Conservation (phyloP, 345 rosid species). For the Balakata baccata region DNA sequence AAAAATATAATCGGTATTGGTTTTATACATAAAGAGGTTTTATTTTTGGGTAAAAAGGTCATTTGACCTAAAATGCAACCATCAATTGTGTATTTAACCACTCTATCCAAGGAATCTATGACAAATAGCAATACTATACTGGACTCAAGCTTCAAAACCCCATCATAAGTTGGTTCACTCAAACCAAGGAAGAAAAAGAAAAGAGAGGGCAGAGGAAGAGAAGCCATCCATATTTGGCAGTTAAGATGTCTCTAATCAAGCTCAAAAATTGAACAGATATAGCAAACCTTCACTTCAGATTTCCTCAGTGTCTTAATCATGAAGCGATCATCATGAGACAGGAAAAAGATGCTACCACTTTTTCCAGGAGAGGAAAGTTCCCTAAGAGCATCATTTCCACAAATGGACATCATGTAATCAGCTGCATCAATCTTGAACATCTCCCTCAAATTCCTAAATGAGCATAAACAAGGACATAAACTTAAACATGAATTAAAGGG, state of each 20-base stretch:
- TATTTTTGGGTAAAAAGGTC: neutral
- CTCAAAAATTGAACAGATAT: constrained; percentile 16
- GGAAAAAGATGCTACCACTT: constrained; percentile 91
- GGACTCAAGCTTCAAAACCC: neutral
- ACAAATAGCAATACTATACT: neutral
- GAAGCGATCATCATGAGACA: constrained; percentile 96
- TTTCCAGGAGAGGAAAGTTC: constrained; percentile 99
- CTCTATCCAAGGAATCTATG: neutral
- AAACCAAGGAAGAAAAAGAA: neutral
- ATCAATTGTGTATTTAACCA: neutral
- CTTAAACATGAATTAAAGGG: constrained; percentile 13
- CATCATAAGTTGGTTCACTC: neutral
- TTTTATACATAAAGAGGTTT: neutral
- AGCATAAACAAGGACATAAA: constrained; percentile 16
- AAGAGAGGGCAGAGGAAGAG: neutral
- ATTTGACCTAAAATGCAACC: neutral
- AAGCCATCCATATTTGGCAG: neutral
- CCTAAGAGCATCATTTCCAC: constrained; percentile 94
- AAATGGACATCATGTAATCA: constrained; percentile 98
- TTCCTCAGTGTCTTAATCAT: constrained; percentile 97
- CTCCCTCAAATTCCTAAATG: constrained; percentile 84
- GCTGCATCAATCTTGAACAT: constrained; percentile 99
- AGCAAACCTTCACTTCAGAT: constrained; percentile 90
- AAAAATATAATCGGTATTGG: neutral
- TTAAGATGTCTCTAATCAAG: neutral